Base-by-base conservation (phyloP, 352 stramenopile genomes). In the Phytophthora brassicae region DNA sequence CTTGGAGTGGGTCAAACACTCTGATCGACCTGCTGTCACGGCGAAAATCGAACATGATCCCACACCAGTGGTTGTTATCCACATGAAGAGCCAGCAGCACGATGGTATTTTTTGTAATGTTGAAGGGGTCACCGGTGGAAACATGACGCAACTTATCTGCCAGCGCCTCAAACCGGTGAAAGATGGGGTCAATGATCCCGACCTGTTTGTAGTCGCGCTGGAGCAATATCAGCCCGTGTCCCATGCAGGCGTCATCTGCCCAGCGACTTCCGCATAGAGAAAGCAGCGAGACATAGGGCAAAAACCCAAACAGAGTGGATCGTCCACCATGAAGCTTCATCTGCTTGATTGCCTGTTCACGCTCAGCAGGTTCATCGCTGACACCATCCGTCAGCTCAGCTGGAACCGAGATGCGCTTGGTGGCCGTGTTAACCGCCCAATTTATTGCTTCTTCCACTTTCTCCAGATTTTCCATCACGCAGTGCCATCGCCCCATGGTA, bases 21-120 rank as follows among this genome's bases (percentile, higher is more conserved):
- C 20, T 19, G 19, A 57, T 46, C 13, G 38, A 22, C 43, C 23
- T 22, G 7, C 38, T 47, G 6, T 64, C 47, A 22, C 47, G 4
- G 1, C 45, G n/a, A 43, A 52, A 50, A 12, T 48, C 9, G 14
- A 55, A 51, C 22, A 33, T 2, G 26, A 20, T 22, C 4, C 56
- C 47, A 9, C 46, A 58, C 47, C 45, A 63, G 7, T 63, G 55
- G 17, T 54, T 42, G 4, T 42, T 31, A n/a, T n/a, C n/a, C n/a
- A n/a, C n/a, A n/a, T n/a, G n/a, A n/a, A n/a, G n/a, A n/a, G n/a
- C n/a, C n/a, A n/a, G n/a, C n/a, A n/a, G n/a, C n/a, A n/a, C n/a
- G n/a, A n/a, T n/a, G n/a, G n/a, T n/a, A n/a, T n/a, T n/a, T n/a
- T n/a, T n/a, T n/a, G n/a, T n/a, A n/a, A n/a, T n/a, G n/a, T n/a